Conservation (phyloP, 1,284 basidiomycete species). For the Phlebopus sp. region DNA sequence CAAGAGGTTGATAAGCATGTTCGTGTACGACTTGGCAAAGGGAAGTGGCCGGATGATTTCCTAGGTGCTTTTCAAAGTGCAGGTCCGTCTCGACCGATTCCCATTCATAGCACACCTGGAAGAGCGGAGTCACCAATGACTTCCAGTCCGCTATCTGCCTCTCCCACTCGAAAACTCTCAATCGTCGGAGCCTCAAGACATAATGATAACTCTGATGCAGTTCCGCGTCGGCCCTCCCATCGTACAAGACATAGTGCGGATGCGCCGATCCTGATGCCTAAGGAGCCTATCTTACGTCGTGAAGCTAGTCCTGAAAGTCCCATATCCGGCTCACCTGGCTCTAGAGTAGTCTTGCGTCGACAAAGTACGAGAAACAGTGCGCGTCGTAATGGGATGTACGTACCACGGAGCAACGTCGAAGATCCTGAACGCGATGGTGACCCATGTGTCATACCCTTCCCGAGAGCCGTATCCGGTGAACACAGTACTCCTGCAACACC, state of each 20-base stretch:
- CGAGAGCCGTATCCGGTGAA: conserved; percentile 48
- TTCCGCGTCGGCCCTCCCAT: conserved; percentile 58
- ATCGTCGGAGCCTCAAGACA: conserved; percentile 44
- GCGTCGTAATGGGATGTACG: conserved; percentile 48
- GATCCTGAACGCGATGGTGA: conserved; percentile 34
- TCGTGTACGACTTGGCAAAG: conserved; percentile 64
- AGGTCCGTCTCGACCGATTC: conserved; percentile 29
- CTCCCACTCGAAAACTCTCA: conserved; percentile 57
- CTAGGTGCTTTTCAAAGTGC: conserved; percentile 50
- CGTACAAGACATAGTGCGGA: conserved; percentile 60
- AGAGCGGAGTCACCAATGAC: conserved; percentile 24
- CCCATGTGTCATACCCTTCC: conserved; percentile 56
- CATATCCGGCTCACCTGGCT: conserved; percentile 31
- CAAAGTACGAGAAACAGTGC: conserved; percentile 50
- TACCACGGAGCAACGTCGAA: conserved; percentile 40
- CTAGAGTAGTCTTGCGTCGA: conserved; percentile 53
- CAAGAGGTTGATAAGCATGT: conserved; percentile 32
- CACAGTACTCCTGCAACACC: conserved; percentile 36
- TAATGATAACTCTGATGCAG: conserved; percentile 47
- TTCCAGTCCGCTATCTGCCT: conserved; percentile 43
- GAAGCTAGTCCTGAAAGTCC: conserved; percentile 57
- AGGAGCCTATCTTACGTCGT: conserved; percentile 49
- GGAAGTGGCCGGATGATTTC: conserved; percentile 82
- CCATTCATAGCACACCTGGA: conserved; percentile 30
- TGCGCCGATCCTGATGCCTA: conserved; percentile 50